Evolutionary conservation across 1,284 basidiomycete species (phyloP).

Genomic region (Austroboletus niveus): DNA sequence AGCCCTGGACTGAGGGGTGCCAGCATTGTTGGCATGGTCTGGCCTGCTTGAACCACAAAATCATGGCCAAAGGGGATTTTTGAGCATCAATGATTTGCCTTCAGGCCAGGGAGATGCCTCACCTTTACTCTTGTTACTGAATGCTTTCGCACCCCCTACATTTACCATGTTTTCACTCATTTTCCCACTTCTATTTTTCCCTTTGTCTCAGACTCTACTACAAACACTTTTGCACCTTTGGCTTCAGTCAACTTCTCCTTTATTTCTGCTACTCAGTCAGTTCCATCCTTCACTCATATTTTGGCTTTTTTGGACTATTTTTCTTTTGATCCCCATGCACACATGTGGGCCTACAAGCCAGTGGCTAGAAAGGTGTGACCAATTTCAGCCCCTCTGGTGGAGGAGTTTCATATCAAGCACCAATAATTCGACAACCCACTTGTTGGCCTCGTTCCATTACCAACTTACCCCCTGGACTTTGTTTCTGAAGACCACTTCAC

Average conservation of each 20-base stretch:
- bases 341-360: too few species aligned
- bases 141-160: not conserved
- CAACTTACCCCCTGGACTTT: not conserved
- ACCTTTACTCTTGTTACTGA: not conserved
- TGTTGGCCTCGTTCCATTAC: not conserved
- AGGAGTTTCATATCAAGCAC: not conserved
- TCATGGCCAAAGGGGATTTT: constrained; percentile 3
- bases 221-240: too few species aligned
- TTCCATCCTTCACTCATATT: too few species aligned
- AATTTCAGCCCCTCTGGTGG: not conserved
- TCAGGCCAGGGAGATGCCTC: too few species aligned
- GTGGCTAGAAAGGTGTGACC: not conserved
- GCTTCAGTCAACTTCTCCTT: not conserved
- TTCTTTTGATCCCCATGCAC: too few species aligned
- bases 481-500: not conserved
- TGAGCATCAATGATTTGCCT: constrained; percentile 1
- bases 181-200: too few species aligned
- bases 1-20: too few species aligned
- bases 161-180: not conserved
- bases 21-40: too few species aligned
- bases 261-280: too few species aligned
- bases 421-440: not conserved
- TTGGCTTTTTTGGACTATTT: too few species aligned
- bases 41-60: too few species aligned
- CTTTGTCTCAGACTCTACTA: too few species aligned